Conservation (phyloP, 2,329 filamentous ascomycete species). For the Bertia moriformis region DNA sequence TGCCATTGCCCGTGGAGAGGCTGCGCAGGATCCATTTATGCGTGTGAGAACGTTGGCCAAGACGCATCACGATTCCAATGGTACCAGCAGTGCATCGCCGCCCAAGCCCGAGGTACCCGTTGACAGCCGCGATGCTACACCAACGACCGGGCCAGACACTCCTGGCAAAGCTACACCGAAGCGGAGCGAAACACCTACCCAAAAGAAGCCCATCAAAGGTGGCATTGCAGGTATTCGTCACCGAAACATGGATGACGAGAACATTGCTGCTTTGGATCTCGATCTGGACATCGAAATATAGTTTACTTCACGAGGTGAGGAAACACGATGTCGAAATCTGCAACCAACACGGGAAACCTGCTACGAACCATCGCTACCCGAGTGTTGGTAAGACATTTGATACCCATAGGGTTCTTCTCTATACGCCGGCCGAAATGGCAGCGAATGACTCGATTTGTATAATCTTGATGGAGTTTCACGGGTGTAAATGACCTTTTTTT, state of each 20-base stretch:
- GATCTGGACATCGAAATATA: constrained; percentile 51
- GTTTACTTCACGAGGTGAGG: no score
- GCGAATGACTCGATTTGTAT: no score
- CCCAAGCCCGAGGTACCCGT: constrained; percentile 3
- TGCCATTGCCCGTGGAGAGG: constrained; percentile 26
- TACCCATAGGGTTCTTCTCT: no score
- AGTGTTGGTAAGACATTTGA: no score
- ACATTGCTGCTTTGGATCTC: constrained; percentile 45
- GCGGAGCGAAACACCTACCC: neutral
- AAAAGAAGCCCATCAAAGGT: constrained; percentile 12
- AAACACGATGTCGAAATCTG: no score
- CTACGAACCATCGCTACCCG: no score
- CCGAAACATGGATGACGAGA: constrained; percentile 45
- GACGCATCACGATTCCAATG: constrained; percentile 26
- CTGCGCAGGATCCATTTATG: constrained; percentile 23
- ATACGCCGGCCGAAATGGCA: no score
- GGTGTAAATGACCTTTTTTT: no score
- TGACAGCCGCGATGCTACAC: neutral
- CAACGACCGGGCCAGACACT: neutral
- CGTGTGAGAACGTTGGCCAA: constrained; percentile 25
- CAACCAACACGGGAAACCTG: no score
- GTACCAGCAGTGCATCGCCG: constrained; percentile 19
- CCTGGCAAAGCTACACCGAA: neutral
- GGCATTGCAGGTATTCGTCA: constrained; percentile 34
- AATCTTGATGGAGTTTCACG: no score